Conservation (phyloP, 768 basidiomycete genomes). For the Tulasnella sp. region DNA sequence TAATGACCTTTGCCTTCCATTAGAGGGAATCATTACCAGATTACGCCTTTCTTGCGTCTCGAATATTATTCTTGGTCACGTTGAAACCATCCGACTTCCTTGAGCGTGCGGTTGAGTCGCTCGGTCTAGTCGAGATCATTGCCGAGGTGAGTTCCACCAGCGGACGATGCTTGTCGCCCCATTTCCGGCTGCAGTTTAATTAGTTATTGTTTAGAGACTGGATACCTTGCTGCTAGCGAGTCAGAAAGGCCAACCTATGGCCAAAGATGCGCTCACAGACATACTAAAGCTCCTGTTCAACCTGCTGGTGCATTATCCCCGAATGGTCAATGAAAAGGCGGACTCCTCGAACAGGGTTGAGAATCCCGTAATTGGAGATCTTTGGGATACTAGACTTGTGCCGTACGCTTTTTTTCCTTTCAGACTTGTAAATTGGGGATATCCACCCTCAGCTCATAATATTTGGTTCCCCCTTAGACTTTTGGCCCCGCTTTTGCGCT, state of each 20-base stretch:
- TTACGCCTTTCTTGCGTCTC: conserved; percentile 17
- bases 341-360: background rate
- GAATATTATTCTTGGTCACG: conserved; percentile 20
- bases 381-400: conserved; percentile 18
- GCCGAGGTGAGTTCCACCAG: conserved; percentile 3
- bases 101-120: conserved; percentile 22
- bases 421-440: no score
- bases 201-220: conserved; percentile 20
- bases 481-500: conserved; percentile 54
- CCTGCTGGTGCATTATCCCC: conserved; percentile 67
- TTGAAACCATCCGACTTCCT: conserved; percentile 19
- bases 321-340: conserved; percentile 19
- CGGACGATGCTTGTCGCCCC: background rate
- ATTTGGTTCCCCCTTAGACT: conserved; percentile 33
- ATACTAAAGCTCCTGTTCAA: conserved; percentile 78
- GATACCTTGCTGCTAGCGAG: conserved; percentile 12
- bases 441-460: background rate
- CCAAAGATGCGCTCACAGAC: conserved; percentile 66
- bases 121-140: conserved; percentile 13
- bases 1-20: background rate
- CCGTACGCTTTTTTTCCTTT: conserved; percentile 34
- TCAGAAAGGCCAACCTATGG: conserved; percentile 35
- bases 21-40: conserved; percentile 15
- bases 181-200: background rate
- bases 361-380: conserved; percentile 19